Conservation (phyloP, 805 yeast genomes). For the Lipomyces lipofer region DNA sequence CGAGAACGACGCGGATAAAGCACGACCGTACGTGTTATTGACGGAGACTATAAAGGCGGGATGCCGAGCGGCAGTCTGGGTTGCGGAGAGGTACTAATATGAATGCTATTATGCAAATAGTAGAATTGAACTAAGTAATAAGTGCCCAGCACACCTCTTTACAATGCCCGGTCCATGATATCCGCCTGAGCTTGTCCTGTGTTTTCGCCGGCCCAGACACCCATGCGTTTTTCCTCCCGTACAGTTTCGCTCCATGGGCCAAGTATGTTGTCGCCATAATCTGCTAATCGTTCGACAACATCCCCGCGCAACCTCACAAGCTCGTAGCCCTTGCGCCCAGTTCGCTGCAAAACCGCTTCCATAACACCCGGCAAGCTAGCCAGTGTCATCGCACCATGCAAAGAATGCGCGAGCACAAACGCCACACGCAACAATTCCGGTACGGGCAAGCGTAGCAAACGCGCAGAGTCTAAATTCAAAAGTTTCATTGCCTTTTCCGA, state of each 20-base stretch:
- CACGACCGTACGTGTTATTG: conserved; percentile 84
- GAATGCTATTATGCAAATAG: background rate
- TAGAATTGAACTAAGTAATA: background rate
- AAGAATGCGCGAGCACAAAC: conserved; percentile 18
- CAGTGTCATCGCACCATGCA: conserved; percentile 22
- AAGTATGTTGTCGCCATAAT: conserved; percentile 8
- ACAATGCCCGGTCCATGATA: conserved; percentile 25
- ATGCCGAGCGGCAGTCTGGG: conserved; percentile 85
- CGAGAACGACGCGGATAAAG: conserved; percentile 86
- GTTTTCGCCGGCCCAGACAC: conserved; percentile 24
- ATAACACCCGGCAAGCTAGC: conserved; percentile 29
- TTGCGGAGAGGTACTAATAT: conserved; percentile 74
- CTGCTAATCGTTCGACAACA: conserved; percentile 20
- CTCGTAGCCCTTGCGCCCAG: conserved; percentile 20
- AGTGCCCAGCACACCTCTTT: background rate
- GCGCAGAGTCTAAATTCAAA: conserved; percentile 13
- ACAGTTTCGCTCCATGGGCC: conserved; percentile 29
- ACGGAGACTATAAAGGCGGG: conserved; percentile 84
- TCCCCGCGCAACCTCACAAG: conserved; percentile 26
- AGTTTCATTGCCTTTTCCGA: conserved; percentile 8
- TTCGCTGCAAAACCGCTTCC: conserved; percentile 24
- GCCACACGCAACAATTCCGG: conserved; percentile 23
- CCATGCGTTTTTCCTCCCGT: conserved; percentile 17
- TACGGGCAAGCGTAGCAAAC: conserved; percentile 23
- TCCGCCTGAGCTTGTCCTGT: conserved; percentile 19